These are phyloP conservation scores for Nakazawaea pomicola DNA, from an alignment of 805 yeast species.

Conservation along the genomic window DNA sequence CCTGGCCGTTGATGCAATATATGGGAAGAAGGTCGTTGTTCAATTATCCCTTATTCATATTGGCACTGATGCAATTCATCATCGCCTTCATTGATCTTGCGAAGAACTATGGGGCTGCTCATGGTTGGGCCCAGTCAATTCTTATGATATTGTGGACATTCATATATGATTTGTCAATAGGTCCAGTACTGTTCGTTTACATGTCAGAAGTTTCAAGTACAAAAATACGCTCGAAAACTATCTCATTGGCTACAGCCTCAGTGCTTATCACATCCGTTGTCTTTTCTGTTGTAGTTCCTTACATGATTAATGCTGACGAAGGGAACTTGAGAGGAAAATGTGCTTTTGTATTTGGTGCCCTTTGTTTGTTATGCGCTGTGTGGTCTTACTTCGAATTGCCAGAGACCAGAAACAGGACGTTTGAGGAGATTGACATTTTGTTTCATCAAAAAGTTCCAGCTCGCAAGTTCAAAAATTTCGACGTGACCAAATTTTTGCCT, in stretches of 20 bases:
- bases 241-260: conserved; percentile 33
- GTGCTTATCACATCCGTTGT: conserved; percentile 28
- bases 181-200: conserved; percentile 36
- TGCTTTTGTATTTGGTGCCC: conserved; percentile 39
- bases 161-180: conserved; percentile 38
- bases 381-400: conserved; percentile 33
- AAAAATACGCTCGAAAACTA: conserved; percentile 34
- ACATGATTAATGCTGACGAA: conserved; percentile 38
- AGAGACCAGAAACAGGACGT: conserved; percentile 34
- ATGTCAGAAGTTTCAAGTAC: conserved; percentile 38
- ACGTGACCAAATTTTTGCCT: conserved; percentile 7
- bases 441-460: conserved; percentile 28
- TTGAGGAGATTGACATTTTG: conserved; percentile 31
- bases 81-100: conserved; percentile 32
- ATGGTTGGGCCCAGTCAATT: conserved; percentile 41
- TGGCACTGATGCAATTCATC: conserved; percentile 30
- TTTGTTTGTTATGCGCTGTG: conserved; percentile 17
- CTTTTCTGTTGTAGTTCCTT: conserved; percentile 26
- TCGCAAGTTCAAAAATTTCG: conserved; percentile 32
- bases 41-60: conserved; percentile 31
- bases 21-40: conserved; percentile 34
- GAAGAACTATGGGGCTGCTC: conserved; percentile 19
- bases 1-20: conserved; percentile 34
- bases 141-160: conserved; percentile 41
- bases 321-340: conserved; percentile 43